Percentiles rank a stretch among this genome's conserved stretches.
phyloP scores from a whole-genome alignment of 2,329 filamentous ascomycete species.

The Fusarium armeniacum region DNA sequence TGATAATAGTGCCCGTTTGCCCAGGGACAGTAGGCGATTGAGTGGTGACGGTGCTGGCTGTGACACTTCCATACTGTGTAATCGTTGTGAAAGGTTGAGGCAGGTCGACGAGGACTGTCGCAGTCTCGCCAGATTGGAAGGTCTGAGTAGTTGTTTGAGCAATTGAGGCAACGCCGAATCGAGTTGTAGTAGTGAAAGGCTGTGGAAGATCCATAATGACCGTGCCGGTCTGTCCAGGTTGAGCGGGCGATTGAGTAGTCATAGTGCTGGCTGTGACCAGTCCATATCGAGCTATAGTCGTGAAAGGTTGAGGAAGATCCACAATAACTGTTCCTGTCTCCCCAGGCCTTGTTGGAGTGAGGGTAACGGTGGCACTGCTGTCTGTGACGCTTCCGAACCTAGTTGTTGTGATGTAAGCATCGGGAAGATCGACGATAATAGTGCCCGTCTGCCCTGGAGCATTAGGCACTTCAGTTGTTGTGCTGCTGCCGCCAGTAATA shows the following conservation, averaged over 20 bases:
- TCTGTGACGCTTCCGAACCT: neutral
- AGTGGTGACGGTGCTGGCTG: neutral
- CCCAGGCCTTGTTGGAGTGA: neutral
- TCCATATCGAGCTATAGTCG: neutral
- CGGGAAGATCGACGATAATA: neutral
- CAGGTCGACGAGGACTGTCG: neutral
- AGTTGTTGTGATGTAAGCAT: neutral
- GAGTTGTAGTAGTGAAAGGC: neutral
- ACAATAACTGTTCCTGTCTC: slow-evolving; percentile 5
- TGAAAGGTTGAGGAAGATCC: neutral
- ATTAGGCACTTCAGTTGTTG: neutral
- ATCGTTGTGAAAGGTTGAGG: neutral
- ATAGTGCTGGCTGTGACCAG: neutral
- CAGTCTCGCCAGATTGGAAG: neutral
- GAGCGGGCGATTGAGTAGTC: neutral
- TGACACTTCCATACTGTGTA: neutral
- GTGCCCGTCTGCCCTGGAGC: neutral
- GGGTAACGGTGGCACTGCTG: neutral
- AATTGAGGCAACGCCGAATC: neutral
- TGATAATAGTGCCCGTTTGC: neutral
- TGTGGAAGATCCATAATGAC: slow-evolving; percentile 4
- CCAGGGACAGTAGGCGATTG: neutral
- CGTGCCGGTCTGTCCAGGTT: neutral
- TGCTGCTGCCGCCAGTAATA: neutral
- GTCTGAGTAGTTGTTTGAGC: neutral